Conservation (phyloP, 148 eudicot species). For the Vaccinium darrowii region DNA sequence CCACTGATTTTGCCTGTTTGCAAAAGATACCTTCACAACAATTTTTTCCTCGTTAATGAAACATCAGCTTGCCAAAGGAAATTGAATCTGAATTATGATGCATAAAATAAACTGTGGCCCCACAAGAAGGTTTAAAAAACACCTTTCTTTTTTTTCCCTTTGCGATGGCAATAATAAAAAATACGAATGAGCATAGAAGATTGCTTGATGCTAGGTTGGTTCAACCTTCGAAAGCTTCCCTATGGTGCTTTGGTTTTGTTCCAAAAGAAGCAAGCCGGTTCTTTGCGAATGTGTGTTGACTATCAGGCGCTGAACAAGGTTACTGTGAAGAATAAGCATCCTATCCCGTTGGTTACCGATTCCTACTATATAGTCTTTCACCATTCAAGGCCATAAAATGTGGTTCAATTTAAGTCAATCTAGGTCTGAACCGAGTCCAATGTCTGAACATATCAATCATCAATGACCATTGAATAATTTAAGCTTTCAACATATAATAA, state of each 20-base stretch:
- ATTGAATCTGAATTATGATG: not conserved
- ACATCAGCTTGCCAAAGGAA: not conserved
- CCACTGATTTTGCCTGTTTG: not conserved
- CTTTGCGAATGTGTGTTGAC: too few relatives aligned
- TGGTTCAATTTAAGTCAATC: not conserved
- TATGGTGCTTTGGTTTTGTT: too few relatives aligned
- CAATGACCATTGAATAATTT: not conserved
- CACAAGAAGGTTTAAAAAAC: not conserved
- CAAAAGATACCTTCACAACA: not conserved
- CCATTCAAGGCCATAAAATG: not conserved
- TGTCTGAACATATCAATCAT: not conserved
- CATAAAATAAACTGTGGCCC: not conserved
- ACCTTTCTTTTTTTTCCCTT: not conserved
- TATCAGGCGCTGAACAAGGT: too few relatives aligned
- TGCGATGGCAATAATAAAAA: not conserved
- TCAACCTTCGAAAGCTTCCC: too few relatives aligned
- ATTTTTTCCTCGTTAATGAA: not conserved
- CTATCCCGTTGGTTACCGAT: not conserved
- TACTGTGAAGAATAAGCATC: too few relatives aligned
- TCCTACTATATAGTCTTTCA: not conserved
- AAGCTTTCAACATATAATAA: not conserved
- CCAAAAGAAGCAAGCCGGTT: too few relatives aligned
- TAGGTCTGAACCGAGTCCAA: not conserved
- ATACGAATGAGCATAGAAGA: not conserved
- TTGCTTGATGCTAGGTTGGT: too few relatives aligned